phyloP scores from a whole-genome alignment of 1,284 basidiomycete species.

The Papiliotrema laurentii region DNA sequence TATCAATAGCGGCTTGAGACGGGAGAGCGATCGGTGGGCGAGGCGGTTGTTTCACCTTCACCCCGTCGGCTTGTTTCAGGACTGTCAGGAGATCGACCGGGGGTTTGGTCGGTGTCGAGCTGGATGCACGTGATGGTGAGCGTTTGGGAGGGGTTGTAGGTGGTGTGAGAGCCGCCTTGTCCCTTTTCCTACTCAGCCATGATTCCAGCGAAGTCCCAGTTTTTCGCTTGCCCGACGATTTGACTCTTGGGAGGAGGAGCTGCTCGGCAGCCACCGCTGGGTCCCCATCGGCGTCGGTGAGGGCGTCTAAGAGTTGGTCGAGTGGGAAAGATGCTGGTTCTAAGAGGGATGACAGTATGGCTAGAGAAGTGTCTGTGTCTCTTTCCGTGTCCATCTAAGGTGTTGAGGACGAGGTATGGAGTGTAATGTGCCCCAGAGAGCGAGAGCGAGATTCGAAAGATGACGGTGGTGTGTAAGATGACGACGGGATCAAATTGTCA shows the following conservation, averaged over 20 bases:
- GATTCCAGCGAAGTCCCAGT: constrained; percentile 50
- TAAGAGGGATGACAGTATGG: constrained; percentile 35
- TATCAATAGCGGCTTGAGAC: constrained; percentile 54
- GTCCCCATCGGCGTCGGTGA: constrained; percentile 60
- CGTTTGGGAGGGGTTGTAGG: constrained; percentile 2
- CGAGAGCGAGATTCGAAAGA: too few species aligned
- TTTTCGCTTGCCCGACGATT: constrained; percentile 49
- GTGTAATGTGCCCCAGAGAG: too few species aligned
- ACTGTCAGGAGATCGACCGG: neutral
- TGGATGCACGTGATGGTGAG: constrained; percentile 1
- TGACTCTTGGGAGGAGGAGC: constrained; percentile 36
- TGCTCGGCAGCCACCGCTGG: constrained; percentile 57
- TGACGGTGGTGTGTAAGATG: too few species aligned
- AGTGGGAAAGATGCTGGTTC: constrained; percentile 35
- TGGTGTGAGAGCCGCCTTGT: constrained; percentile 2
- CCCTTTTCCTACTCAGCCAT: constrained; percentile 53
- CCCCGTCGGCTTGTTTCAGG: neutral
- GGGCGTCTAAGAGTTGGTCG: constrained; percentile 54
- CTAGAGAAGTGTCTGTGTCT: constrained; percentile 34
- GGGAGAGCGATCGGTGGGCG: constrained; percentile 33
- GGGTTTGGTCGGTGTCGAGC: neutral
- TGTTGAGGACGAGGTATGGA: too few species aligned
- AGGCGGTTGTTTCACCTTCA: constrained; percentile 6
- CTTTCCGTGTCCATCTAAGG: too few species aligned
- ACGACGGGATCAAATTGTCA: too few species aligned